Conservation (phyloP, 257 asterid species). For the Perilla frutescens region DNA sequence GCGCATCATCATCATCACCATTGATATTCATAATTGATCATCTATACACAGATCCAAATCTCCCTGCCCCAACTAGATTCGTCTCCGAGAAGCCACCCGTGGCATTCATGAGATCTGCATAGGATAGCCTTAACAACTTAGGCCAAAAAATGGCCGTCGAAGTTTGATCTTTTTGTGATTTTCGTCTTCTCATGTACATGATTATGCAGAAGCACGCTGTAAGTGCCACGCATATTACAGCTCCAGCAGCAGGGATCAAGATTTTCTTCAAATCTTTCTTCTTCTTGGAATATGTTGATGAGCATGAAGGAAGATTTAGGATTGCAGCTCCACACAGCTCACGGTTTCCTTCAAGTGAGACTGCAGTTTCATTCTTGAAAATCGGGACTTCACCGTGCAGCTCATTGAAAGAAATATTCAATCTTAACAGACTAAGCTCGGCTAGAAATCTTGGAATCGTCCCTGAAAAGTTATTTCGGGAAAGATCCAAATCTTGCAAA, state of each 20-base stretch:
- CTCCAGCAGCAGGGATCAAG: neutral
- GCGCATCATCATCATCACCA: neutral
- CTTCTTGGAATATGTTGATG: neutral
- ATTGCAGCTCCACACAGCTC: neutral
- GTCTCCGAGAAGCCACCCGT: neutral
- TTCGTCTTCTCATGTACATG: neutral
- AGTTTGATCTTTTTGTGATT: neutral
- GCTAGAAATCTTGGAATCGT: neutral
- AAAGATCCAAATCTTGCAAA: slow-evolving; percentile 12
- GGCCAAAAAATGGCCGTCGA: neutral
- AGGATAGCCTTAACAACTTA: neutral
- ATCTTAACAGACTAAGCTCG: neutral
- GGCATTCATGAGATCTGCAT: neutral
- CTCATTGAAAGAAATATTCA: slow-evolving; percentile 16
- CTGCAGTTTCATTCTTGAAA: neutral
- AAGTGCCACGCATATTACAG: neutral
- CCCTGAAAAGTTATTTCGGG: slow-evolving; percentile 33
- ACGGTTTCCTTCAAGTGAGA: neutral
- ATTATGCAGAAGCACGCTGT: neutral
- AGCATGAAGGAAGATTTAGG: neutral
- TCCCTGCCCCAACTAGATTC: neutral
- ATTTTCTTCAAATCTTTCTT: neutral
- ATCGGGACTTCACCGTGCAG: slow-evolving; percentile 6
- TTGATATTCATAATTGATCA: neutral
- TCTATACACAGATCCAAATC: neutral